phyloP scores from a whole-genome alignment of 352 stramenopile genomes.

The Phytophthora uliginosa region DNA sequence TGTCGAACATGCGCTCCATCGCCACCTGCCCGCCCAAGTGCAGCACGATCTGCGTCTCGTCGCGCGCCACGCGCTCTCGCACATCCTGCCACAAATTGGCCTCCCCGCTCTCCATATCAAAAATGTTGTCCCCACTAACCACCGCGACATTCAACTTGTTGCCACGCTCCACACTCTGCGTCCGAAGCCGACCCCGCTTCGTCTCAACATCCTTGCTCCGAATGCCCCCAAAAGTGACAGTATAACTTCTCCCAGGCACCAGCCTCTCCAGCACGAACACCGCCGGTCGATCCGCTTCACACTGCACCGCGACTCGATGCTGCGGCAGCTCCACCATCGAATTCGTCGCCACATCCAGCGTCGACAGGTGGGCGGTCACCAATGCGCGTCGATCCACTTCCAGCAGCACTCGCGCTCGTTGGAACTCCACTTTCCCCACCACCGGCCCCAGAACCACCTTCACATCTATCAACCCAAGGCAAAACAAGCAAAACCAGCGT shows the following conservation, averaged over 20 bases:
- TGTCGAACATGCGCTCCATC: constrained; percentile 79
- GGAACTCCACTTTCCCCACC: constrained; percentile 67
- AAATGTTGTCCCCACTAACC: constrained; percentile 66
- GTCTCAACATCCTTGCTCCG: constrained; percentile 41
- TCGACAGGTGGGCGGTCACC: constrained; percentile 65
- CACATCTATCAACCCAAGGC: constrained; percentile 38
- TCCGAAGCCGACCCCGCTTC: constrained; percentile 57
- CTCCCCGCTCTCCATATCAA: constrained; percentile 55
- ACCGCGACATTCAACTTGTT: constrained; percentile 39
- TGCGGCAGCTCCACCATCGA: constrained; percentile 53
- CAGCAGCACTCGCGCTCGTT: constrained; percentile 66
- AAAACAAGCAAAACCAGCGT: background rate
- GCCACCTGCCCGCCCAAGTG: constrained; percentile 80
- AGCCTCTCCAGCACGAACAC: constrained; percentile 58
- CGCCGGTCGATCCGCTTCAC: constrained; percentile 40
- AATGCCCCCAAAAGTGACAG: constrained; percentile 69
- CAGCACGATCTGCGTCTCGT: constrained; percentile 53
- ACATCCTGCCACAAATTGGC: constrained; percentile 61
- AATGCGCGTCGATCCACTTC: constrained; percentile 54
- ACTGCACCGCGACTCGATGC: constrained; percentile 30
- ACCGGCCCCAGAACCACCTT: constrained; percentile 74
- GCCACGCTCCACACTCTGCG: constrained; percentile 46
- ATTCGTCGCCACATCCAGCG: constrained; percentile 49
- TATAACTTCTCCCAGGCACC: constrained; percentile 64
- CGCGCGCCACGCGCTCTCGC: constrained; percentile 39